A percentile compares a stretch with the other conserved stretches of the same genome.
phyloP scores from a whole-genome alignment of 192 early-diverging fungal genomes.

The Dimargaris cristalligena region DNA sequence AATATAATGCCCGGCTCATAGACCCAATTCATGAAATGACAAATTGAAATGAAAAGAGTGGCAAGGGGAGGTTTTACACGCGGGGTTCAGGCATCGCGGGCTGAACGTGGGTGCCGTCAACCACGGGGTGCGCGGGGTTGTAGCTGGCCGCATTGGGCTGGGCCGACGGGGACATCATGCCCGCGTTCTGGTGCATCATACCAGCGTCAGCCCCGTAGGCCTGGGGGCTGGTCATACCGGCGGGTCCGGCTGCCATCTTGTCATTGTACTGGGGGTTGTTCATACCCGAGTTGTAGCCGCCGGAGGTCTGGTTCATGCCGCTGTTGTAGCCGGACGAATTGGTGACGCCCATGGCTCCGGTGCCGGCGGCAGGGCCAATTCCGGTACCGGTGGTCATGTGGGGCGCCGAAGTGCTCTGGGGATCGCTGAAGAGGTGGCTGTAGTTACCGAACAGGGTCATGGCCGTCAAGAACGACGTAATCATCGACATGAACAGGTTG shows the following conservation, averaged over 20 bases:
- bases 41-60: too few relatives aligned
- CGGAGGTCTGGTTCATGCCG: background rate
- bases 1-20: too few relatives aligned
- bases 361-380: background rate
- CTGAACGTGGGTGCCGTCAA: slow-evolving; percentile 8
- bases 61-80: too few relatives aligned
- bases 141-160: background rate
- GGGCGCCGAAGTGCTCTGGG: background rate
- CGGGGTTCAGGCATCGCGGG: slow-evolving; percentile 10
- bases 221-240: background rate
- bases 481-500: slow-evolving; percentile 1
- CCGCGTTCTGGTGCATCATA: too few relatives aligned
- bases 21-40: too few relatives aligned
- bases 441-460: background rate
- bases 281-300: background rate
- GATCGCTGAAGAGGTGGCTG: background rate
- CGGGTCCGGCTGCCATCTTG: slow-evolving; percentile 9
- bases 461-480: slow-evolving; percentile 6
- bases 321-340: background rate
- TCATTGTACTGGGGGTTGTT: slow-evolving; percentile 9
- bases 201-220: background rate
- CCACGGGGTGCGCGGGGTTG: background rate
- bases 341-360: background rate
- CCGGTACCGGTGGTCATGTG: slow-evolving; percentile 9
- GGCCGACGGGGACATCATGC: background rate